phyloP scores from a whole-genome alignment of 176 grass and related monocot species.

The Pharus latifolius region DNA sequence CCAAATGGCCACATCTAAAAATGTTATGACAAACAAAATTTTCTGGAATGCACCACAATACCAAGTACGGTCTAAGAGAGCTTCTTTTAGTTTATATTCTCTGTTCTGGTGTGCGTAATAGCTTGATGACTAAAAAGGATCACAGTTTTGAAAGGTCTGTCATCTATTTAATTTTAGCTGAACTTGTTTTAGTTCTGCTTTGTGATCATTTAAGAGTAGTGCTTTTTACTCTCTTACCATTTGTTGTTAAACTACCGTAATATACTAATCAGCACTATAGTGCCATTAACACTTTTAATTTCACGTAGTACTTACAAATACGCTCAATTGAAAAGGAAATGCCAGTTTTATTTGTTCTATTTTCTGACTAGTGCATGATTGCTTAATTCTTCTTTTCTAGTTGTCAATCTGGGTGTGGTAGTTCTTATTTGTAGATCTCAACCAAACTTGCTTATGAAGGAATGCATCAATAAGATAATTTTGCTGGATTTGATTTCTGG shows the following conservation, averaged over 20 bases:
- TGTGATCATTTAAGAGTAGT: not conserved
- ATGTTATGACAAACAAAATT: too few relatives aligned
- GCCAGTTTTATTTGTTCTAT: not conserved
- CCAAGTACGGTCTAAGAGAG: not conserved
- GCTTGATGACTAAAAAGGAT: constrained; percentile 11
- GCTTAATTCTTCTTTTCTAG: not conserved
- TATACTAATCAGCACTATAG: too few relatives aligned
- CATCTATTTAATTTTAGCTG: not conserved
- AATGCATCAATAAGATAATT: not conserved
- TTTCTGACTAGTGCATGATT: not conserved
- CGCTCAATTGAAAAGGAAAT: not conserved
- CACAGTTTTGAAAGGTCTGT: constrained; percentile 14
- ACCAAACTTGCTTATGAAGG: not conserved
- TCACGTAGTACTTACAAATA: not conserved
- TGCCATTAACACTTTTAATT: not conserved
- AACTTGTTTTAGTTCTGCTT: not conserved
- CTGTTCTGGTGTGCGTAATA: not conserved
- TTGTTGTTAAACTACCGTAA: too few relatives aligned
- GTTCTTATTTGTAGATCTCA: not conserved
- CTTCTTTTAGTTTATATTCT: constrained; percentile 2
- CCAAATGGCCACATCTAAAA: too few relatives aligned
- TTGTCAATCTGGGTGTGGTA: not conserved
- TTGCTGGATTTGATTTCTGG: not conserved
- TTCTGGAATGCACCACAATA: too few relatives aligned
- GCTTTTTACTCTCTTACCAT: not conserved